These are phyloP conservation scores for Aspergillus olivimuriae DNA, from an alignment of 495 filamentous ascomycete species.

Conservation along the genomic window DNA sequence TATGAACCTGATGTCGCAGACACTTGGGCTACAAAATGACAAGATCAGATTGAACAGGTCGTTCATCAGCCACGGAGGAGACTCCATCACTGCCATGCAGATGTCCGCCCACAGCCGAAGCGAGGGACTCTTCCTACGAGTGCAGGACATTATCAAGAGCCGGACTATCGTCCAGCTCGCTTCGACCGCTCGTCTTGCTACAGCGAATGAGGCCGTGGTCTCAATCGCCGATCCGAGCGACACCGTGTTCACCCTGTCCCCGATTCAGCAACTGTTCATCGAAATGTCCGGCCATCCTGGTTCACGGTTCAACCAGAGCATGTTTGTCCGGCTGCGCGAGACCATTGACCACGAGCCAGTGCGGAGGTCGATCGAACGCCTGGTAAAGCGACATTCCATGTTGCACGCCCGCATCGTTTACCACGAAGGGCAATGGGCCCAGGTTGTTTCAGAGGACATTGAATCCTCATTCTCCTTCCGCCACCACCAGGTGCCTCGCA, in stretches of 20 bases:
- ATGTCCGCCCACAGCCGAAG: constrained; percentile 30
- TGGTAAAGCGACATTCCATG: constrained; percentile 56
- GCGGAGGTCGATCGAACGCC: constrained; percentile 37
- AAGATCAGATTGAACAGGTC: constrained; percentile 16
- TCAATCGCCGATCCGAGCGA: too few species aligned
- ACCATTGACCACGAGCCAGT: constrained; percentile 29
- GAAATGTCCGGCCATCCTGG: constrained; percentile 32
- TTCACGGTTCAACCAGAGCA: constrained; percentile 56
- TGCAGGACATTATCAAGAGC: too few species aligned
- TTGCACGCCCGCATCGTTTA: constrained; percentile 48
- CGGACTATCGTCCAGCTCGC: too few species aligned
- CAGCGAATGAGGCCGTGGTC: too few species aligned
- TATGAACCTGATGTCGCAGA: neutral
- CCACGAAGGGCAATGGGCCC: constrained; percentile 18
- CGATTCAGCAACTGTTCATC: constrained; percentile 59
- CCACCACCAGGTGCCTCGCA: too few species aligned
- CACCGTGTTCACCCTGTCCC: constrained; percentile 48
- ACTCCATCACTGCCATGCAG: constrained; percentile 31
- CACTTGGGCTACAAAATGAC: constrained; percentile 3
- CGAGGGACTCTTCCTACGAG: too few species aligned
- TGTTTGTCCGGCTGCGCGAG: constrained; percentile 44
- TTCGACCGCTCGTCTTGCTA: too few species aligned
- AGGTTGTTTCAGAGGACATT: too few species aligned
- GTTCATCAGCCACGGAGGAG: constrained; percentile 32
- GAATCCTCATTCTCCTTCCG: too few species aligned